A percentile compares a stretch with the other conserved stretches of the same genome.
Evolutionary conservation across 2,329 filamentous ascomycete species (phyloP).

Genomic region (Penicillium sp.): DNA sequence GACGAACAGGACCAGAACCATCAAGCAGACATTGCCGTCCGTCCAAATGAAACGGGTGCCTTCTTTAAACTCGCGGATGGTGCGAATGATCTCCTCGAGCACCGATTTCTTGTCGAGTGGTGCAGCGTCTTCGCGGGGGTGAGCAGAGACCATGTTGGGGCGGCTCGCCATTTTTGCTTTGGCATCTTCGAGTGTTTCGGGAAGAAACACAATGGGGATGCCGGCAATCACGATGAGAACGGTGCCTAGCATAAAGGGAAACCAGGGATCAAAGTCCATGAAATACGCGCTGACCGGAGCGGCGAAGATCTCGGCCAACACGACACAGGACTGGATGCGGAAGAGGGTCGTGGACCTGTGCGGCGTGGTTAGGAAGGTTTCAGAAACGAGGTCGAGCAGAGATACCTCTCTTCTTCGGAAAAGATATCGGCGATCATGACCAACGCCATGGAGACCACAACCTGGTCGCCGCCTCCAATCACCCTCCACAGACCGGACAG

Average conservation of each 20-base stretch:
- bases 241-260: slow-evolving; percentile 21
- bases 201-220: slow-evolving; percentile 16
- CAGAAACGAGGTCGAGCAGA: neutral
- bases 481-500: slow-evolving; percentile 21
- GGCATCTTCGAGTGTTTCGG: slow-evolving; percentile 23
- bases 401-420: slow-evolving; percentile 30
- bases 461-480: slow-evolving; percentile 28
- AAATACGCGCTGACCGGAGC: slow-evolving; percentile 30
- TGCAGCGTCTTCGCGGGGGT: neutral
- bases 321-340: slow-evolving; percentile 18
- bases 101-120: slow-evolving; percentile 7
- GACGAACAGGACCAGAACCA: slow-evolving; percentile 25
- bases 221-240: slow-evolving; percentile 11
- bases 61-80: slow-evolving; percentile 19
- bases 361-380: slow-evolving; percentile 4
- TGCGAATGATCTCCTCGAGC: slow-evolving; percentile 10
- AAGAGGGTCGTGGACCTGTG: slow-evolving; percentile 27
- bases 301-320: slow-evolving; percentile 27
- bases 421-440: slow-evolving; percentile 30
- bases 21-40: slow-evolving; percentile 19
- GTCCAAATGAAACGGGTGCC: slow-evolving; percentile 27
- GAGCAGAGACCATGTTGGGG: neutral
- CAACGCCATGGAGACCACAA: slow-evolving; percentile 19
- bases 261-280: slow-evolving; percentile 25
- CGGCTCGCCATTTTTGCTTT: slow-evolving; percentile 10